Conservation (phyloP, 495 filamentous ascomycete genomes). For the Podospora appendiculata region DNA sequence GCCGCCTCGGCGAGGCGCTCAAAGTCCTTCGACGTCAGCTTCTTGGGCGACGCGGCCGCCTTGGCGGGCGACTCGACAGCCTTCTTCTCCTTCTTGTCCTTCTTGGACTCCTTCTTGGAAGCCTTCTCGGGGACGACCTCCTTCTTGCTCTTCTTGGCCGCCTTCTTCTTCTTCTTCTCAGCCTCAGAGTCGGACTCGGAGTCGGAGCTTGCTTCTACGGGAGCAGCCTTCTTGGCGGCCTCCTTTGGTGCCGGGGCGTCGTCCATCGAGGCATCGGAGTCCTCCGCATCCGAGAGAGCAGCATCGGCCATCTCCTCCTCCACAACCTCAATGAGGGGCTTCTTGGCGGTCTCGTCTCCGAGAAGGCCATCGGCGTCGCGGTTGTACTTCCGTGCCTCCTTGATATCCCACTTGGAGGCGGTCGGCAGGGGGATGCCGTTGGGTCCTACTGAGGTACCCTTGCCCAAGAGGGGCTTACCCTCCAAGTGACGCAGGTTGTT, state of each 20-base stretch:
- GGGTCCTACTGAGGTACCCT: constrained; percentile 67
- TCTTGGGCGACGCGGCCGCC: constrained; percentile 17
- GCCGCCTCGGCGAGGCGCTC: constrained; percentile 50
- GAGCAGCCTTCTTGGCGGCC: constrained; percentile 5
- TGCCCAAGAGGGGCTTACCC: constrained; percentile 77
- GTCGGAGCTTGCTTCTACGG: not conserved
- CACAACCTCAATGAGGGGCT: constrained; percentile 42
- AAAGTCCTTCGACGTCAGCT: constrained; percentile 42
- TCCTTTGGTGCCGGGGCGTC: constrained; percentile 18
- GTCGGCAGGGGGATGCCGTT: constrained; percentile 46
- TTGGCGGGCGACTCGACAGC: not conserved
- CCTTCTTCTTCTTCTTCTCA: constrained; percentile 24
- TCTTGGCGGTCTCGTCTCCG: constrained; percentile 58
- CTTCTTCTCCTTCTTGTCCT: constrained; percentile 31
- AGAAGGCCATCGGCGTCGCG: constrained; percentile 81
- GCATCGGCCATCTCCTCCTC: constrained; percentile 51
- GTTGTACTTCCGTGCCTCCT: constrained; percentile 95
- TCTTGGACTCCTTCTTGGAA: constrained; percentile 5
- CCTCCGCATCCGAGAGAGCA: constrained; percentile 14
- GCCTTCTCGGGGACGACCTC: constrained; percentile 42
- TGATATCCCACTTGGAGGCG: constrained; percentile 76
- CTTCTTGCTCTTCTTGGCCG: constrained; percentile 11
- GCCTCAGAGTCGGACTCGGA: constrained; percentile 36
- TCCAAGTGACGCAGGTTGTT: constrained; percentile 76
- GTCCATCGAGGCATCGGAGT: constrained; percentile 19